phyloP scores from a whole-genome alignment of 306 rosid genomes.

The Fragaria ananassa region DNA sequence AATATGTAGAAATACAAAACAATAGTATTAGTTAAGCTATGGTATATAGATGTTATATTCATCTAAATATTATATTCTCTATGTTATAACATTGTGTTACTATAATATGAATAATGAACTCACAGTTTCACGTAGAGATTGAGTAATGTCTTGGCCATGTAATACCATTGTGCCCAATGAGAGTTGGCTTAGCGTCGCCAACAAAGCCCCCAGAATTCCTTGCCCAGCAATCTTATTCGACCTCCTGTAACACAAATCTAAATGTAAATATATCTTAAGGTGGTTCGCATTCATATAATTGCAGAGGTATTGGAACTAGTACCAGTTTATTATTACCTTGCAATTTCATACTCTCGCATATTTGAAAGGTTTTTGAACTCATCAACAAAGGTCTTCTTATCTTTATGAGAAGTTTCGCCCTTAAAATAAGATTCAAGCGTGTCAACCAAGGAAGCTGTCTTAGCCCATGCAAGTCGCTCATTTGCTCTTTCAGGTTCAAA shows the following conservation, averaged over 20 bases:
- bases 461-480: constrained; percentile 80
- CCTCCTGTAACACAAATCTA: constrained; percentile 40
- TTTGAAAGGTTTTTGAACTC: constrained; percentile 32
- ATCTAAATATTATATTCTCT: background rate
- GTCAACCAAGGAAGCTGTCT: constrained; percentile 48
- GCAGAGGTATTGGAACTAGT: background rate
- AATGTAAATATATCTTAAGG: background rate
- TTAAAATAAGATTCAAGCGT: constrained; percentile 47
- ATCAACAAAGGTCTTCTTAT: constrained; percentile 43
- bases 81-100: background rate
- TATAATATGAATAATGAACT: constrained; percentile 25
- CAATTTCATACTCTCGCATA: constrained; percentile 23
- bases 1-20: background rate
- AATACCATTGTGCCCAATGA: constrained; percentile 53
- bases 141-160: constrained; percentile 62
- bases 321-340: constrained; percentile 20
- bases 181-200: constrained; percentile 56
- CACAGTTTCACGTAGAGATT: constrained; percentile 52
- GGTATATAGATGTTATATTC: background rate
- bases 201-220: constrained; percentile 51
- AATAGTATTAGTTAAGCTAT: background rate
- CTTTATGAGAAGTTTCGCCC: constrained; percentile 11
- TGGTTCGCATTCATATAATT: too few species aligned
- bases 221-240: constrained; percentile 38
- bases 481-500: constrained; percentile 69